Evolutionary conservation across 192 early-diverging fungal species (phyloP).

Genomic region (Podochytrium sp.): DNA sequence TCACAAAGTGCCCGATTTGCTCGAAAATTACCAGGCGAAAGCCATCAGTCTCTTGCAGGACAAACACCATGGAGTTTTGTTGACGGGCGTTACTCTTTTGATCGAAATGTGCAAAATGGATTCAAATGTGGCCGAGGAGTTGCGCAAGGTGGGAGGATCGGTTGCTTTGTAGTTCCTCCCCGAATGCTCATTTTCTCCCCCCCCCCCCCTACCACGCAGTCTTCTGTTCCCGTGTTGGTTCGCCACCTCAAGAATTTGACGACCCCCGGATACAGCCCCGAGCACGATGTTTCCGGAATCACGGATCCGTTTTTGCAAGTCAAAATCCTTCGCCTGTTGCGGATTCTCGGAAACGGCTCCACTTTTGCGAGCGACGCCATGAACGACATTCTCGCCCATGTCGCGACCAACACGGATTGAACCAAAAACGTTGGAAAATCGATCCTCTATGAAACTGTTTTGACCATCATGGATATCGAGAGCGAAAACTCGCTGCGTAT

Average conservation of each 20-base stretch:
- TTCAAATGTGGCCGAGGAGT: constrained; percentile 67
- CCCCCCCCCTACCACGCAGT: background rate
- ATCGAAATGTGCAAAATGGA: constrained; percentile 85
- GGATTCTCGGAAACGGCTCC: constrained; percentile 84
- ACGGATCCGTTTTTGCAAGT: constrained; percentile 99
- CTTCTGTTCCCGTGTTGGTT: constrained; percentile 77
- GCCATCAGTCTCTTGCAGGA: constrained; percentile 81
- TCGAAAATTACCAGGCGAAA: constrained; percentile 79
- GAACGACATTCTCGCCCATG: constrained; percentile 97
- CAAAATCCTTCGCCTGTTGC: constrained; percentile 85
- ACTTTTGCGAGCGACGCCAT: constrained; percentile 83
- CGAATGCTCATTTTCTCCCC: background rate
- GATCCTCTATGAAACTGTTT: constrained; percentile 95
- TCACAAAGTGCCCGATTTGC: constrained; percentile 89
- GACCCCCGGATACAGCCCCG: constrained; percentile 83
- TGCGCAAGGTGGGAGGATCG: no score
- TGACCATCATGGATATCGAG: constrained; percentile 95
- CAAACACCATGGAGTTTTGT: constrained; percentile 93
- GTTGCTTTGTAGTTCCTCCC: constrained; percentile 26
- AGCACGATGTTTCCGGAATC: constrained; percentile 95
- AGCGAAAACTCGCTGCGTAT: constrained; percentile 89
- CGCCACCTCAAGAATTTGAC: constrained; percentile 88
- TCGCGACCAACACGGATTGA: constrained; percentile 93
- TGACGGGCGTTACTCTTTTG: constrained; percentile 88
- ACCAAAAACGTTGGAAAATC: constrained; percentile 97